A percentile compares a stretch with the other conserved stretches of the same genome.
Evolutionary conservation across 805 yeast genomes (phyloP).

Genomic region (Naumovozyma castellii): DNA sequence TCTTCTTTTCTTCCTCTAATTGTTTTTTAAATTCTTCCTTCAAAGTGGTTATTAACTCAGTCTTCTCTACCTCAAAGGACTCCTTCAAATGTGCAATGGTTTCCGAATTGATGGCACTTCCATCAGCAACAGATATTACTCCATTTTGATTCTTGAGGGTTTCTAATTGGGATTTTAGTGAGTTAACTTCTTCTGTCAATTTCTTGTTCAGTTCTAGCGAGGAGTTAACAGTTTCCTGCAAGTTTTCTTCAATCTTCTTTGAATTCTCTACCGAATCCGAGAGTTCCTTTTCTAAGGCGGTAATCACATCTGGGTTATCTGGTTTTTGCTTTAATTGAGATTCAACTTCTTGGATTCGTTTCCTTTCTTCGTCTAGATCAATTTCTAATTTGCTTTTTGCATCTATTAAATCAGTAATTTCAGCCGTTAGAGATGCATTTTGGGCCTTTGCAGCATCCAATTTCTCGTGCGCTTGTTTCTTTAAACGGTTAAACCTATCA

Average conservation of each 20-base stretch:
- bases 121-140: slow-evolving; percentile 10
- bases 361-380: slow-evolving; percentile 8
- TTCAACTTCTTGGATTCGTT: slow-evolving; percentile 9
- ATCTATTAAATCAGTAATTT: slow-evolving; percentile 26
- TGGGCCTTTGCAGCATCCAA: slow-evolving; percentile 25
- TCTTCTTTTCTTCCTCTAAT: slow-evolving; percentile 18
- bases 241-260: slow-evolving; percentile 13
- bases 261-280: slow-evolving; percentile 7
- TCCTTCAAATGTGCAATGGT: slow-evolving; percentile 23
- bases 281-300: slow-evolving; percentile 5
- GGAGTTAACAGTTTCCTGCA: slow-evolving; percentile 4
- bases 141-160: slow-evolving; percentile 5
- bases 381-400: slow-evolving; percentile 31
- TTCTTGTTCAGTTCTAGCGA: slow-evolving; percentile 4
- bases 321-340: slow-evolving; percentile 4
- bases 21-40: slow-evolving; percentile 17
- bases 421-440: slow-evolving; percentile 32
- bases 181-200: slow-evolving; percentile 10
- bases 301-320: slow-evolving; percentile 2
- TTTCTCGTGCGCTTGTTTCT: slow-evolving; percentile 30
- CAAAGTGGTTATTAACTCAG: slow-evolving; percentile 10
- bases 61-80: slow-evolving; percentile 21
- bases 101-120: slow-evolving; percentile 10
- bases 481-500: slow-evolving; percentile 26
- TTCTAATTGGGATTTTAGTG: slow-evolving; percentile 18